These are phyloP conservation scores for Tetrastigma voinierianum DNA, from an alignment of 164 flowering plant species.

Conservation along the genomic window DNA sequence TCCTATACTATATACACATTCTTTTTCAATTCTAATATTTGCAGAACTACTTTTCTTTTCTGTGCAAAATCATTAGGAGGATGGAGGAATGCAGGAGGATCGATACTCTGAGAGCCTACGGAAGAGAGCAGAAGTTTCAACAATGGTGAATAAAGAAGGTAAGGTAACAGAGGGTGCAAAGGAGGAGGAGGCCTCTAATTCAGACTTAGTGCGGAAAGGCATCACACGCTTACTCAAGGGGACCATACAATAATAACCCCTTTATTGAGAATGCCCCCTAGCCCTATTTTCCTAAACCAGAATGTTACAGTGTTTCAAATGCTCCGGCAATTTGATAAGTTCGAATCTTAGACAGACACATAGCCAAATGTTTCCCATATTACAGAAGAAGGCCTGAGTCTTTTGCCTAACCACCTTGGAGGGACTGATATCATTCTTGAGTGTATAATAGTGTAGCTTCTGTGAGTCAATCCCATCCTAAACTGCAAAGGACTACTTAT, in stretches of 20 bases:
- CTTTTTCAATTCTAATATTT: too few species aligned
- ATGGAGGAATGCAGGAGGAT: slow-evolving; percentile 32
- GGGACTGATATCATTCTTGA: too few species aligned
- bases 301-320: slow-evolving; percentile 29
- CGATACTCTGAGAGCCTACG: slow-evolving; percentile 25
- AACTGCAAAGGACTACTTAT: not conserved
- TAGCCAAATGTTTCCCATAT: not conserved
- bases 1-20: too few species aligned
- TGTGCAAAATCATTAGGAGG: slow-evolving; percentile 16
- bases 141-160: slow-evolving; percentile 20
- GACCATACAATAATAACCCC: slow-evolving; percentile 13
- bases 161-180: too few species aligned
- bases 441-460: not conserved
- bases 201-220: slow-evolving; percentile 52
- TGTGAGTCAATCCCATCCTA: not conserved
- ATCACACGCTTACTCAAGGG: slow-evolving; percentile 30
- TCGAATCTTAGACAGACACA: slow-evolving; percentile 13
- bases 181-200: slow-evolving; percentile 21
- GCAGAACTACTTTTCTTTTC: too few species aligned
- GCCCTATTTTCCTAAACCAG: slow-evolving; percentile 20
- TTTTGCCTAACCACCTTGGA: too few species aligned
- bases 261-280: slow-evolving; percentile 23
- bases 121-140: slow-evolving; percentile 33
- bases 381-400: not conserved
- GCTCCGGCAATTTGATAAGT: slow-evolving; percentile 33